Base-by-base conservation (phyloP, 208 protist genomes). In the Crithidia thermophila region DNA sequence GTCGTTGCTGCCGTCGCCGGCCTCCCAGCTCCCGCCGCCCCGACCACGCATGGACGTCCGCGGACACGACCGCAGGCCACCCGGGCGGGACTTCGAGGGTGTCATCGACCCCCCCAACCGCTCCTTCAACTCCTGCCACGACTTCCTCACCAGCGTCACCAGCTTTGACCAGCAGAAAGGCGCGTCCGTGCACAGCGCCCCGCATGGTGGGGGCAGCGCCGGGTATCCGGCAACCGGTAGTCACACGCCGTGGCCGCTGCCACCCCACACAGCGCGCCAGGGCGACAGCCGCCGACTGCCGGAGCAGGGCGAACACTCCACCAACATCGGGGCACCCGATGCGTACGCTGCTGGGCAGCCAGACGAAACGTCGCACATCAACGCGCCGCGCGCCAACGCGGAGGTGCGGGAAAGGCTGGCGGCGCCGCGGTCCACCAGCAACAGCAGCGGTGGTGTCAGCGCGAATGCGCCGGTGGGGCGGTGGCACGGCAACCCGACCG, bases 91-190 rank as follows among this genome's bases (percentile, higher is more conserved):
- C 11, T 16, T 4, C 8, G 30, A 45, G 9, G 30, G 30, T 18
- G 13, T 49, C 0, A 37, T 51, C 23, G 40, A 51, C 39, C n/a
- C 42, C 16, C 28, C 57, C 14, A 37, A 51, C 42, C 27, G 27
- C 11, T 39, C 42, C 20, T 51, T 39, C 11, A 18, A 51, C 27
- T 49, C 57, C 25, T 28, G 57, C 13, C 40, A 62, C 7, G 42
- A 31, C 16, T 62, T 62, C 25, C 10, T 62, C 6, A 62, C 27
- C 2, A 37, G 28, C 28, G 40, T 37, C 28, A 51, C 30, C 23
- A 51, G 18, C n/a, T 62, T 36, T 51, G 57, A 59, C 14, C 53
- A 59, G 36, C 36, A 59, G 53, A n/a, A n/a, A n/a, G 7, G 40
- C 16, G 25, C 16, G 5, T 7, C 42, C 2, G 23, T n/a, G 5